Base-by-base conservation (phyloP, 31 red algal genomes). In the Asparagopsis taxiformis region DNA sequence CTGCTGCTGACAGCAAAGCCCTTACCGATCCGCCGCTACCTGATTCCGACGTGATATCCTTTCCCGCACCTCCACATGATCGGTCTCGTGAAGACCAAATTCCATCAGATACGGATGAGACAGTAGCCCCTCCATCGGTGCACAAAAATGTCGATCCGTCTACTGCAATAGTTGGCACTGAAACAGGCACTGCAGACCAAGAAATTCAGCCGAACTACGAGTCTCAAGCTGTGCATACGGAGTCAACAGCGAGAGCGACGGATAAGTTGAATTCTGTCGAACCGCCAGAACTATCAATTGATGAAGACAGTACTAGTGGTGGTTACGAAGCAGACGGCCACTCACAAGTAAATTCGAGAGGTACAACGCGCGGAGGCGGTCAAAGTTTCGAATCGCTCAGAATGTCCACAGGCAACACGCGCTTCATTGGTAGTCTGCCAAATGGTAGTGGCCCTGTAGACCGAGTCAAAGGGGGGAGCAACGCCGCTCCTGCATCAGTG, bases 281-380 rank as follows among this genome's bases (percentile, higher is more conserved):
- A n/a, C 58, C 15, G 24, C 23, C 0, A 32, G 58, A 0, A 13
- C 13, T 62, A 15, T 31, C 58, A 7, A 7, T 62, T 3, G 58
- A 62, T 28, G 58, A 32, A 2, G 23, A 19, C 5, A 62, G 58
- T 32, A 62, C n/a, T 16, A 62, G 31, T 13, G 58, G 58, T 28
- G 58, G 58, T 13, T 62, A 62, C 31, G 20, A 31, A 25, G 58
- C 58, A 26, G 58, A 62, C 58, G 20, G 24, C 8, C 26, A 32
- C 16, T 62, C 58, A 13, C 58, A 62, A 13, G 29, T 5, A 5
- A 62, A 62, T 62, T 32, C 58, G 4, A n/a, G 16, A 13, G 58
- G n/a, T 32, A 62, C 26, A 5, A 32, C 70, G n/a, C 16, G 31
- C 28, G 20, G 31, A 32, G 19, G 44, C 30, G 17, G 33, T 11